Evolutionary conservation across 1,284 basidiomycete species (phyloP), one percentile per base, ranked within the genome.

Genomic region (Ustilago trichophora): DNA sequence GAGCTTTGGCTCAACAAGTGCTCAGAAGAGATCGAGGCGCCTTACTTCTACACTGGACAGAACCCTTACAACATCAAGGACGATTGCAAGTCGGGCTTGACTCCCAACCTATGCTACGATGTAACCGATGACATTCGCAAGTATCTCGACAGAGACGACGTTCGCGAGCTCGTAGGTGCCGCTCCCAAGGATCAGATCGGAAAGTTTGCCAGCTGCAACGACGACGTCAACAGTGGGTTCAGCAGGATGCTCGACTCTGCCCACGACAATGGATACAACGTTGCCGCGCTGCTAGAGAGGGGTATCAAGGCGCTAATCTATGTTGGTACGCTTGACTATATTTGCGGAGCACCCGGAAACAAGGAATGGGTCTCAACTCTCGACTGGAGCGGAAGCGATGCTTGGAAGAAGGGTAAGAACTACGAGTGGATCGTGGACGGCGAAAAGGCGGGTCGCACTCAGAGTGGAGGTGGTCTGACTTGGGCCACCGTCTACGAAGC

Each of bases 231-330:
- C 15, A 4, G 2, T 1, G 60, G 64, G 1, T 78, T 78, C 44
- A 16, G 11, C 8, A 24, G 29, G 11, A 50, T 43, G 41, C 19
- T 59, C 13, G 75, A 77, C 26, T 29, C 25, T 15, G 22, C 49
- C 0, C 58, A 72, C 15, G 67, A 74, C 26, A 77, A 71, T 32
- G 58, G 52, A 1, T 54, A 34, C 80, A 88, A 92, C 74, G 84
- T 92, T 51, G 85, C 86, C 1, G 87, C 84, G 2, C 85, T 93
- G 27, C 86, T 93, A 18, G 91, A 92, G 75, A 86, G 90, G 25
- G 88, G 88, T 6, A 81, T 92, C 33, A 85, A 87, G 19, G 83
- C 91, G 22, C 83, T 92, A 44, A 88, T 91, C 58, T 90, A 91
- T 67, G 88, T 88, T 5, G 89, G 90, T 3, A 76, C 74, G 21